A percentile compares a stretch with the other conserved stretches of the same genome.
Evolutionary conservation across 495 filamentous ascomycete species (phyloP).

Genomic region (Tuber brumale): DNA sequence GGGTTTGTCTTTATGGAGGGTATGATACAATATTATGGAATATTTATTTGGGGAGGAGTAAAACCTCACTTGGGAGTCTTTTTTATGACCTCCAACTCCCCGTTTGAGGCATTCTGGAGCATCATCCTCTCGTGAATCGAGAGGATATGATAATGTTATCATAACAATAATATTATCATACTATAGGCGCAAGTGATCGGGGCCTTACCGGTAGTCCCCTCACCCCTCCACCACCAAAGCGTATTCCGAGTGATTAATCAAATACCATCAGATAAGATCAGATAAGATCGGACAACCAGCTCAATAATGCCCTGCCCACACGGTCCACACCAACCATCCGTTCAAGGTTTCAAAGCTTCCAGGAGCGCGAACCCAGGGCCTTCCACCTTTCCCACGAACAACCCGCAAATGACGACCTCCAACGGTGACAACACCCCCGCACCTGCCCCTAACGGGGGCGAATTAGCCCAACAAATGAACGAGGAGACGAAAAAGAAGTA

Average conservation of each 20-base stretch:
- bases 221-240: background rate
- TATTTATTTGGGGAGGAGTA: too few relatives aligned
- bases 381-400: background rate
- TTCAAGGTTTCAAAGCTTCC: background rate
- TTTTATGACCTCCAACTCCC: too few relatives aligned
- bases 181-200: too few relatives aligned
- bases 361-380: background rate
- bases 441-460: constrained; percentile 7
- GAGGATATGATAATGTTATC: too few relatives aligned
- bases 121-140: too few relatives aligned
- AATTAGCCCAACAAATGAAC: constrained; percentile 59
- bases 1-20: too few relatives aligned
- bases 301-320: background rate
- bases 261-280: background rate
- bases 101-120: too few relatives aligned
- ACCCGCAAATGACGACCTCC: background rate
- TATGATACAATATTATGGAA: too few relatives aligned
- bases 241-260: background rate
- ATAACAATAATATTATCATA: too few relatives aligned
- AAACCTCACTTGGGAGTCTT: too few relatives aligned
- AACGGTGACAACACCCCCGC: background rate
- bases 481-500: constrained; percentile 80
- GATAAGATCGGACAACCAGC: background rate
- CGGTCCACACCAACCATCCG: background rate
- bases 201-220: background rate